Evolutionary conservation across 495 filamentous ascomycete genomes (phyloP).

Genomic region (Penicillium riverlandense): DNA sequence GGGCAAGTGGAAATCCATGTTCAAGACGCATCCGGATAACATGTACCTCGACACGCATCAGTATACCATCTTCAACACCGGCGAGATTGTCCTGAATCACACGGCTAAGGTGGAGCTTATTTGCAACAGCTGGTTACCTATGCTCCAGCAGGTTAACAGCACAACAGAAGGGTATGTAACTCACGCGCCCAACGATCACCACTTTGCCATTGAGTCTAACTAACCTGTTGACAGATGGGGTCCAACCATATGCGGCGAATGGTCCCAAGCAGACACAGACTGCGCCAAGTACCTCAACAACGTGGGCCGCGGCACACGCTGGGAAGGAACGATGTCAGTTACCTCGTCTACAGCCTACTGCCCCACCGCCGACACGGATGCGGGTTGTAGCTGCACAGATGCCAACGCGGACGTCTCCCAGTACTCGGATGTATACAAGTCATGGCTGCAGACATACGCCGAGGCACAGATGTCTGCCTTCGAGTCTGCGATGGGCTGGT

Average conservation of each 20-base stretch:
- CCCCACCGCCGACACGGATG: conserved; percentile 48
- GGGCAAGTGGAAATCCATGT: conserved; percentile 67
- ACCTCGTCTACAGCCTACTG: conserved; percentile 61
- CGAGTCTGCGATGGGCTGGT: conserved; percentile 90
- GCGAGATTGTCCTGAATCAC: conserved; percentile 67
- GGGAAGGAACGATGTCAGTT: conserved; percentile 72
- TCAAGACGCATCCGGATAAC: conserved; percentile 39
- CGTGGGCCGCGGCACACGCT: conserved; percentile 79
- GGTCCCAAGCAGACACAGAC: conserved; percentile 97
- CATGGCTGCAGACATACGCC: conserved; percentile 81
- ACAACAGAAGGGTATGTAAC: conserved; percentile 56
- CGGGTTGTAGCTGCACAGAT: conserved; percentile 59
- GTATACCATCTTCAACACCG: conserved; percentile 81
- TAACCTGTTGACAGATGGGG: conserved; percentile 54
- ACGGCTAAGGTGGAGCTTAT: conserved; percentile 72
- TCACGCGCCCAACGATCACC: not conserved
- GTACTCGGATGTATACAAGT: conserved; percentile 73
- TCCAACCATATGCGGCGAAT: conserved; percentile 95
- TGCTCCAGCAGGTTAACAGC: conserved; percentile 64
- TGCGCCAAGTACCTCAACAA: conserved; percentile 86
- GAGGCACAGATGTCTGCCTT: conserved; percentile 93
- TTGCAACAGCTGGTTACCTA: conserved; percentile 76
- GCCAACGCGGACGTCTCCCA: conserved; percentile 65
- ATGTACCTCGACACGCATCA: conserved; percentile 90
- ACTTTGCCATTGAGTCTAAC: not conserved